Conservation (phyloP, 306 rosid species). For the Luffa aegyptiaca region DNA sequence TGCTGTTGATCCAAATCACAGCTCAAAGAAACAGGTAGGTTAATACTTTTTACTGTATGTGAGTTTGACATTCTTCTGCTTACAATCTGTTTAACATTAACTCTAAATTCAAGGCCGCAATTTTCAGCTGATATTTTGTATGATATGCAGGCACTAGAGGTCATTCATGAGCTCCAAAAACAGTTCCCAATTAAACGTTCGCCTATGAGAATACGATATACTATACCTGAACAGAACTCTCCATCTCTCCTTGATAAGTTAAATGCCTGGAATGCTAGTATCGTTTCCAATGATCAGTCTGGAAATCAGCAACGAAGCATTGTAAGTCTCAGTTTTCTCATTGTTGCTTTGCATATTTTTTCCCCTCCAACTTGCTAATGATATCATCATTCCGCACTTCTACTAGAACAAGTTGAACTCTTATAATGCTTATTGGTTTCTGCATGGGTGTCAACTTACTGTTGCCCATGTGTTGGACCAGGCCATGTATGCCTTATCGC, state of each 20-base stretch:
- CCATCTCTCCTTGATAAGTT: slow-evolving; percentile 56
- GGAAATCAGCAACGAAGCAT: slow-evolving; percentile 44
- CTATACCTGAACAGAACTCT: slow-evolving; percentile 38
- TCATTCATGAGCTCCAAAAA: slow-evolving; percentile 94
- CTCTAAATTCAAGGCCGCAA: neutral
- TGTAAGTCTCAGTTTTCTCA: slow-evolving; percentile 31
- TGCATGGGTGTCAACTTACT: neutral
- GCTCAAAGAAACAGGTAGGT: slow-evolving; percentile 83
- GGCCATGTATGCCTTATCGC: neutral
- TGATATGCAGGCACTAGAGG: slow-evolving; percentile 70
- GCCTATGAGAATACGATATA: slow-evolving; percentile 60
- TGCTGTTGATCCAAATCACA: slow-evolving; percentile 69
- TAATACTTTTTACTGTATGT: neutral
- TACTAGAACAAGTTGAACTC: neutral
- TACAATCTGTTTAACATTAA: neutral
- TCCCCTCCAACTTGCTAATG: neutral
- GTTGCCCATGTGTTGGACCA: neutral
- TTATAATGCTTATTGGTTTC: neutral
- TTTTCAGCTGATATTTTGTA: neutral
- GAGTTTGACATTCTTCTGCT: neutral
- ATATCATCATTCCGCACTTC: neutral
- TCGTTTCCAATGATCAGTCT: slow-evolving; percentile 55
- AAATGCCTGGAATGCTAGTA: slow-evolving; percentile 52
- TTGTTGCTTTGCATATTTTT: neutral
- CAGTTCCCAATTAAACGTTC: slow-evolving; percentile 87